Conservation (phyloP, 2,329 filamentous ascomycete genomes). For the Fusarium chlamydosporum region DNA sequence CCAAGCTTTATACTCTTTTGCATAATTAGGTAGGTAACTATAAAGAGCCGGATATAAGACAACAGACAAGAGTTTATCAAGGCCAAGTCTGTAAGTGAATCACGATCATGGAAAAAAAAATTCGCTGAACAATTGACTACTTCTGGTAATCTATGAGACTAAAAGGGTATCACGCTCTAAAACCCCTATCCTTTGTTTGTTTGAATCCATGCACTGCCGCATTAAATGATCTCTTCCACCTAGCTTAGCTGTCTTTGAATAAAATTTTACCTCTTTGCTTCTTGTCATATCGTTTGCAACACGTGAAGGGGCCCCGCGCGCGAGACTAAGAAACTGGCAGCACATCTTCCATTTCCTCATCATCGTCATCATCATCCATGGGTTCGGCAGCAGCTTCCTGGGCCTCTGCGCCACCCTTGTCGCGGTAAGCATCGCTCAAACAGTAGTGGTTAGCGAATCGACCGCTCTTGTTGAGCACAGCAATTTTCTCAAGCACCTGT, state of each 20-base stretch:
- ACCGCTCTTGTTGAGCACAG: conserved; percentile 84
- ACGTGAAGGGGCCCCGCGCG: not conserved
- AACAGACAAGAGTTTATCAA: not conserved
- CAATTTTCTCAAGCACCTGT: conserved; percentile 85
- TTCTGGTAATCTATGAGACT: conserved; percentile 33
- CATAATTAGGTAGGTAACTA: not conserved
- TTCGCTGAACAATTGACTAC: conserved; percentile 39
- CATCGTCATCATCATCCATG: conserved; percentile 71
- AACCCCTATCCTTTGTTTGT: conserved; percentile 37
- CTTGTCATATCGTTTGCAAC: not conserved
- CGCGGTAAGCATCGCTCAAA: conserved; percentile 72
- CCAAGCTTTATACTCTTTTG: conserved; percentile 12
- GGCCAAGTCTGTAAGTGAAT: conserved; percentile 4
- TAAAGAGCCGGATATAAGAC: conserved; percentile 1
- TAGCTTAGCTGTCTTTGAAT: not conserved
- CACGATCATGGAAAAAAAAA: conserved; percentile 1
- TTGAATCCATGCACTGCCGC: conserved; percentile 29
- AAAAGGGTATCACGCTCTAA: conserved; percentile 52
- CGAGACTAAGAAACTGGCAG: conserved; percentile 51
- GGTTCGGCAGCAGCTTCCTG: conserved; percentile 70
- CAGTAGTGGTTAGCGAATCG: conserved; percentile 89
- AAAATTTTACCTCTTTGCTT: conserved; percentile 3
- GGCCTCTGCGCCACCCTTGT: conserved; percentile 59
- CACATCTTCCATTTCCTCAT: conserved; percentile 87
- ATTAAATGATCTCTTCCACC: conserved; percentile 14